These are phyloP conservation scores for Coemansia sp. DNA, from an alignment of 192 early-diverging fungal species.

Conservation along the genomic window DNA sequence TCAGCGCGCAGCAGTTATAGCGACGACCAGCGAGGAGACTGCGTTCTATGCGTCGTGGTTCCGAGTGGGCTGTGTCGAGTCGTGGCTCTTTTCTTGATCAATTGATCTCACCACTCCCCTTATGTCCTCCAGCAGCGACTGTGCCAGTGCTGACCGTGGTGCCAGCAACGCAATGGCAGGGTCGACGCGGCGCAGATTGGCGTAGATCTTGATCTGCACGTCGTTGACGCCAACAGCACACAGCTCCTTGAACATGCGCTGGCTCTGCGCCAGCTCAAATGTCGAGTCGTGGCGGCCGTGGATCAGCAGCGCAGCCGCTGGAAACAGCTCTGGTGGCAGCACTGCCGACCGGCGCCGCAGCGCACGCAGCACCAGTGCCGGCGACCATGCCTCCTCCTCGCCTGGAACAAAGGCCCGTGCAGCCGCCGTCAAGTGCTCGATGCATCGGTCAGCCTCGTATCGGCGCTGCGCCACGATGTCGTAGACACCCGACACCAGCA, in stretches of 20 bases:
- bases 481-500: conserved; percentile 50
- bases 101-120: not conserved
- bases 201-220: conserved; percentile 54
- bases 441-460: conserved; percentile 51
- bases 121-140: conserved; percentile 52
- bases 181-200: conserved; percentile 49
- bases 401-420: conserved; percentile 33
- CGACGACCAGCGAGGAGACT: conserved; percentile 32
- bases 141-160: conserved; percentile 42
- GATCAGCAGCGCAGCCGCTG: conserved; percentile 40
- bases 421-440: conserved; percentile 44
- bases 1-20: conserved; percentile 9
- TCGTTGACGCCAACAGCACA: conserved; percentile 47
- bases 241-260: conserved; percentile 48
- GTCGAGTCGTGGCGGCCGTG: conserved; percentile 51
- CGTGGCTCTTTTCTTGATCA: too few relatives aligned
- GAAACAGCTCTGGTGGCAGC: conserved; percentile 42
- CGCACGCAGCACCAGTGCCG: conserved; percentile 28
- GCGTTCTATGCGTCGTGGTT: conserved; percentile 47
- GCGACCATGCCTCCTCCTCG: conserved; percentile 50
- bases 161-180: conserved; percentile 50
- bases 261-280: conserved; percentile 49
- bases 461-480: conserved; percentile 42
- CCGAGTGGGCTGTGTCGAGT: conserved; percentile 9
- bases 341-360: conserved; percentile 38